These are phyloP conservation scores for Colletotrichum sp. DNA, from an alignment of 2,329 filamentous ascomycete species.

Conservation along the genomic window DNA sequence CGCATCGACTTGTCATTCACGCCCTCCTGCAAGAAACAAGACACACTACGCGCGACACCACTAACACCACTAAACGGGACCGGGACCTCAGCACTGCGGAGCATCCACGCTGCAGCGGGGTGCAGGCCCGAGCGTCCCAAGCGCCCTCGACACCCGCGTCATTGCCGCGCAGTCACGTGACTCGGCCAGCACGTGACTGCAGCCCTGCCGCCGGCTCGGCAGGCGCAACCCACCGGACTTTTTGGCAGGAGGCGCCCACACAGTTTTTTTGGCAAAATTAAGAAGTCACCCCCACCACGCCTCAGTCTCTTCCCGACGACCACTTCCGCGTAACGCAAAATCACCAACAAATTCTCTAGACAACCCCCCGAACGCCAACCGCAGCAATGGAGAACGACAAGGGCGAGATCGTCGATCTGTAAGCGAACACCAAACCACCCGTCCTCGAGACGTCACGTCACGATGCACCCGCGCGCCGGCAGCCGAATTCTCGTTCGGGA, in stretches of 20 bases:
- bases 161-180: conserved; percentile 39
- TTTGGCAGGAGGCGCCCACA: background rate
- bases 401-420: conserved; percentile 99
- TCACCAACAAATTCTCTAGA: conserved; percentile 31
- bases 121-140: background rate
- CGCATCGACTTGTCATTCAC: background rate
- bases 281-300: conserved; percentile 8
- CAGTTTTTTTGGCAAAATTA: conserved; percentile 29
- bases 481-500: background rate
- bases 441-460: background rate
- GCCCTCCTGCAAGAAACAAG: background rate
- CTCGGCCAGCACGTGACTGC: conserved; percentile 31
- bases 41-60: background rate
- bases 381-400: conserved; percentile 99
- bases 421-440: conserved; percentile 45
- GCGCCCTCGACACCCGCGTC: conserved; percentile 25
- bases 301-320: conserved; percentile 13
- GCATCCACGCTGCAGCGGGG: background rate
- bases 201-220: conserved; percentile 30
- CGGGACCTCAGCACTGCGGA: background rate
- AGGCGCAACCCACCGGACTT: conserved; percentile 24
- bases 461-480: background rate
- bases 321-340: conserved; percentile 20
- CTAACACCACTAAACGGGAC: background rate
- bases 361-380: conserved; percentile 38